A percentile compares a stretch with the other conserved stretches of the same genome.
Evolutionary conservation across 148 eudicot genomes (phyloP).

Genomic region (Selenicereus undatus): DNA sequence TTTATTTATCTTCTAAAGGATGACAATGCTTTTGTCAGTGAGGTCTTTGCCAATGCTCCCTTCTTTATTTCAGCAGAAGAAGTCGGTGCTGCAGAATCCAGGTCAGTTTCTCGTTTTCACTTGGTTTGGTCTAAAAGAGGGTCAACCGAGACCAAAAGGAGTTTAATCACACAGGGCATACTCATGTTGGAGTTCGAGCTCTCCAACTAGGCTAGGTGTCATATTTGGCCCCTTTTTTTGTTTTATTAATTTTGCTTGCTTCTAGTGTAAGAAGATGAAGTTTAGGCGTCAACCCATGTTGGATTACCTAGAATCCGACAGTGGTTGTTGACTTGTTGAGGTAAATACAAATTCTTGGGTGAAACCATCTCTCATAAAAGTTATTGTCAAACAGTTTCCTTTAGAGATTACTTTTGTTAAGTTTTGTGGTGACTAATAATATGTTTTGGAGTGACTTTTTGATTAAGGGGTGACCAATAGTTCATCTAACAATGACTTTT

Average conservation of each 20-base stretch:
- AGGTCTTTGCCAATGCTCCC: conserved; percentile 92
- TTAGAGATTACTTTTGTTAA: no score
- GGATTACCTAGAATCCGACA: neutral
- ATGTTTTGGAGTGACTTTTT: no score
- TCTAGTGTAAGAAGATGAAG: neutral
- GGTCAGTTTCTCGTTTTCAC: conserved; percentile 33
- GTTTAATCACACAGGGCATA: neutral
- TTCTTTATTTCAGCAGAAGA: conserved; percentile 91
- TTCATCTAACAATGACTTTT: no score
- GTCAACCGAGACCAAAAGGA: conserved; percentile 1
- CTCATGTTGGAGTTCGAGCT: neutral
- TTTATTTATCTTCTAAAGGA: conserved; percentile 19
- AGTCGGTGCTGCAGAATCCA: conserved; percentile 61
- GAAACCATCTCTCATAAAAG: no score
- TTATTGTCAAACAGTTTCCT: no score
- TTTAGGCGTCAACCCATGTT: neutral
- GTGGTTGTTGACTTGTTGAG: no score
- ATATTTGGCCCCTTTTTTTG: neutral
- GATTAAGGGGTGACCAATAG: no score
- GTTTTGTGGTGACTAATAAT: no score
- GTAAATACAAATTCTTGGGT: no score
- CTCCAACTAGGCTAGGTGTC: neutral
- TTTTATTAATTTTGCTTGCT: no score
- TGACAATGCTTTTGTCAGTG: conserved; percentile 44
- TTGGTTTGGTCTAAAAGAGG: neutral